Conservation (phyloP, 164 flowering plant species). For the Taxillus chinensis region DNA sequence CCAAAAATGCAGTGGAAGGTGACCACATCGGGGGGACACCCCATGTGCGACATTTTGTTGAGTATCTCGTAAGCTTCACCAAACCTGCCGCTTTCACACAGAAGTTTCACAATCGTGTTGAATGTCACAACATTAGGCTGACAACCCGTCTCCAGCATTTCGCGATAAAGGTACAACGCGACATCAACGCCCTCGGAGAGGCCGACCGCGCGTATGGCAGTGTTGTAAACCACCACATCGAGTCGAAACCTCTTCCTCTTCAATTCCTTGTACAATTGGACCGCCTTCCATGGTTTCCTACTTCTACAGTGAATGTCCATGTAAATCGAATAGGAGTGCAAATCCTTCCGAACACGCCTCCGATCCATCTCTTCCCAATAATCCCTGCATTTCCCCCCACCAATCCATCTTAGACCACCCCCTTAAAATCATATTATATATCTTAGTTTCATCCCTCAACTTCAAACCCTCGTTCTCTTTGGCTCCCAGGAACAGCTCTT, state of each 20-base stretch:
- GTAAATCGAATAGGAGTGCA: conserved; percentile 75
- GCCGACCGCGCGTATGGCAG: conserved; percentile 62
- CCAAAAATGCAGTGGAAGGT: conserved; percentile 66
- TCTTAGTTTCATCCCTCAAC: conserved; percentile 30
- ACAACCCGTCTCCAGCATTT: conserved; percentile 75
- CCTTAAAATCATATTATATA: conserved; percentile 65
- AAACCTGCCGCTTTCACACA: conserved; percentile 60
- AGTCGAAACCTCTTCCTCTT: conserved; percentile 50
- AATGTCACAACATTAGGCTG: conserved; percentile 58
- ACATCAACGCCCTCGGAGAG: conserved; percentile 63
- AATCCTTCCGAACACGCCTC: conserved; percentile 46
- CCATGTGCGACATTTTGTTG: conserved; percentile 44
- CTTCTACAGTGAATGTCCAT: conserved; percentile 79
- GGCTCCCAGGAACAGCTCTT: conserved; percentile 46
- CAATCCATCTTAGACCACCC: conserved; percentile 80
- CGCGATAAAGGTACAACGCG: conserved; percentile 38
- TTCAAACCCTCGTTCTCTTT: conserved; percentile 2
- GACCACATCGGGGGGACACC: conserved; percentile 54
- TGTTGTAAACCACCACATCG: conserved; percentile 80
- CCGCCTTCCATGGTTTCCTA: conserved; percentile 82
- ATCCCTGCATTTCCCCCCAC: conserved; percentile 85
- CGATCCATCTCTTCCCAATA: conserved; percentile 89
- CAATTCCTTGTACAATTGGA: conserved; percentile 79
- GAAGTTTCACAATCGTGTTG: conserved; percentile 61
- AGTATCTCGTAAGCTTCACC: conserved; percentile 49